Base-by-base conservation (phyloP, 345 rosid genomes). In the Brassica rapa region DNA sequence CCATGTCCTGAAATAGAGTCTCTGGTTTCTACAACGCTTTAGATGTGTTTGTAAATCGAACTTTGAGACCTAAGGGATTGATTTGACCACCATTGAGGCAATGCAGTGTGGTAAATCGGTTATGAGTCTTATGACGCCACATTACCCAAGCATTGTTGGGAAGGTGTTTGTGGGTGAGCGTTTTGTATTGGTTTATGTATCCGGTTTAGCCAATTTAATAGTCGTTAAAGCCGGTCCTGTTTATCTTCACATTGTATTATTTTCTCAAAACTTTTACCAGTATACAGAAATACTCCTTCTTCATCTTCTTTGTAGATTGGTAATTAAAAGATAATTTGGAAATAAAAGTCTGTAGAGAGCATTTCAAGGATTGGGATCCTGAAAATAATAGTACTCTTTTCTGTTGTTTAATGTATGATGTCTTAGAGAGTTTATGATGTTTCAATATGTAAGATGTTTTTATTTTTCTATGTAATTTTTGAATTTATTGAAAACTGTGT, bases 71-170 rank as follows among this genome's bases (percentile, higher is more conserved):
- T 19, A 19, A 68, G 94, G 93, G 12, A 86, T 90, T 3, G 94
- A 90, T 72, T 81, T 87, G 35, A 89, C 98, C 8, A 49, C 89
- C 33, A 84, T 88, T 7, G 96, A 88, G 77, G 91, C 96, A 4
- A 90, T 89, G 94, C 87, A 87, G 64, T 86, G 93, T 64, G 90
- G 94, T 77, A 89, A 86, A 84, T 84, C 93, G 1, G 87, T 93
- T 7, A 39, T 90, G 86, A 62, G 87, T 12, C 89, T 93, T 7
- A 39, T 90, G 86, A 62, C 87, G n/a, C 89, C 89, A 0, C 89
- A 88, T 61, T 87, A 85, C 81, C 91, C 90, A 3, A 93, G 94
- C 76, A 89, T 88, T 51, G 86, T 83, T 15, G 93, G 94, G 82
- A 86, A 92, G 8, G 89, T 84, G 19, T 85, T 90, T 10, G 82